phyloP scores from a whole-genome alignment of 805 yeast genomes.

The Lipomyces sp. region DNA sequence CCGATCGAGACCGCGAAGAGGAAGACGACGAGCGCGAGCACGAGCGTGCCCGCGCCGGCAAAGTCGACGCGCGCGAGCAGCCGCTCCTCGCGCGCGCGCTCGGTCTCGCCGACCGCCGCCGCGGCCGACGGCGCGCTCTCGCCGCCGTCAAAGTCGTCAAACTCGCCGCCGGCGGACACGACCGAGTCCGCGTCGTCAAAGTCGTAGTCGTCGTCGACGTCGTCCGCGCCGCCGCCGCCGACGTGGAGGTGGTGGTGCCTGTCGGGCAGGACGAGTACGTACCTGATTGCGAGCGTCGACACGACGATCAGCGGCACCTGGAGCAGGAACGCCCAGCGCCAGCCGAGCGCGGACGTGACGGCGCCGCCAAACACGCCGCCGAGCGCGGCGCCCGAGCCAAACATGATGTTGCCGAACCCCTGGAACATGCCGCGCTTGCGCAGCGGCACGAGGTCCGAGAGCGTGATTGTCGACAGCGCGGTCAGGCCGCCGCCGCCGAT shows the following conservation, averaged over 20 bases:
- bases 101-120: conserved; percentile 5
- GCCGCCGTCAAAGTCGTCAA: neutral
- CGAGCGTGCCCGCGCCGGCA: conserved; percentile 60
- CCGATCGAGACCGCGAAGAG: conserved; percentile 69
- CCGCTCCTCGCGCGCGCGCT: conserved; percentile 14
- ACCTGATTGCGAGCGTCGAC: conserved; percentile 68
- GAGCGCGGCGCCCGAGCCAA: conserved; percentile 61
- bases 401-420: conserved; percentile 64
- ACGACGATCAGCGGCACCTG: conserved; percentile 46
- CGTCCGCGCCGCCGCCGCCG: neutral
- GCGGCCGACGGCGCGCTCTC: no score
- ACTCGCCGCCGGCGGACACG: conserved; percentile 4
- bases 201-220: neutral
- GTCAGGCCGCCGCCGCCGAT: conserved; percentile 76
- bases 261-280: conserved; percentile 50
- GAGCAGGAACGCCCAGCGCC: conserved; percentile 46
- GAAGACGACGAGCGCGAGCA: conserved; percentile 53
- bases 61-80: conserved; percentile 58
- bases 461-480: conserved; percentile 61
- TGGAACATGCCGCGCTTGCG: conserved; percentile 68
- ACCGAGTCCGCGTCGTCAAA: conserved; percentile 9
- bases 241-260: no score
- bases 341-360: conserved; percentile 47
- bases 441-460: conserved; percentile 64
- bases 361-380: conserved; percentile 52